Percentiles rank a stretch among this genome's conserved stretches.
phyloP scores from a whole-genome alignment of 2,329 filamentous ascomycete genomes.

The Aspergillus melleus region DNA sequence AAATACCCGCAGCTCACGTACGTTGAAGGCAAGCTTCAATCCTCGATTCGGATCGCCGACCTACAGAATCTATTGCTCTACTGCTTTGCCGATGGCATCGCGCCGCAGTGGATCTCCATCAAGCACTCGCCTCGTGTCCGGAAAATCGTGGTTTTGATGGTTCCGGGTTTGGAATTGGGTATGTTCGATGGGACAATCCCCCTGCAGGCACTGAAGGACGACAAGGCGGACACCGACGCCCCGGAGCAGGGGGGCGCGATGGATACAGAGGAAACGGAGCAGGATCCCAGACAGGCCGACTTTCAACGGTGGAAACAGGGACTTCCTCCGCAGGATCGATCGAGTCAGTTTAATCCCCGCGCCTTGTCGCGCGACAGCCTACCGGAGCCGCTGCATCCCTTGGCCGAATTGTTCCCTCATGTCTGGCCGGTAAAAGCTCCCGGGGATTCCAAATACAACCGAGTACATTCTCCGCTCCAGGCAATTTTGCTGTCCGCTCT shows the following conservation, averaged over 20 bases:
- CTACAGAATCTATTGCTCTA: constrained; percentile 61
- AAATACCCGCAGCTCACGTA: constrained; percentile 57
- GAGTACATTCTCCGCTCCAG: constrained; percentile 82
- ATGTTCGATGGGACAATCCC: constrained; percentile 72
- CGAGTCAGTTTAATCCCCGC: constrained; percentile 35
- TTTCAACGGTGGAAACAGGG: constrained; percentile 44
- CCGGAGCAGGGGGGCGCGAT: background rate
- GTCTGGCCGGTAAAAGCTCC: constrained; percentile 87
- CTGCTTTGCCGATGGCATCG: constrained; percentile 60
- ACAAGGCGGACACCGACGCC: constrained; percentile 4
- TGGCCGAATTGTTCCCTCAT: constrained; percentile 81
- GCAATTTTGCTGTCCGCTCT: constrained; percentile 77
- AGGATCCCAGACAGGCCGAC: constrained; percentile 27
- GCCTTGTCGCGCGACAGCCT: constrained; percentile 31
- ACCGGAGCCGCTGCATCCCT: constrained; percentile 58
- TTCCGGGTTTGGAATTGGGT: constrained; percentile 83
- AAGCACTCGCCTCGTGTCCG: constrained; percentile 56
- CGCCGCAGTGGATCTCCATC: constrained; percentile 65
- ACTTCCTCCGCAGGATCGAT: constrained; percentile 33
- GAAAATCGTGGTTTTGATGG: constrained; percentile 87
- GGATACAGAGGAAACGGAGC: constrained; percentile 12
- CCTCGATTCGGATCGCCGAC: constrained; percentile 58
- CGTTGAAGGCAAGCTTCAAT: constrained; percentile 54
- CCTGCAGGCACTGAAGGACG: constrained; percentile 31
- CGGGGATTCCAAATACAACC: constrained; percentile 77